A percentile compares a stretch with the other conserved stretches of the same genome.
Evolutionary conservation across 2,329 filamentous ascomycete genomes (phyloP).

Genomic region (Paraphoma chrysanthemicola): DNA sequence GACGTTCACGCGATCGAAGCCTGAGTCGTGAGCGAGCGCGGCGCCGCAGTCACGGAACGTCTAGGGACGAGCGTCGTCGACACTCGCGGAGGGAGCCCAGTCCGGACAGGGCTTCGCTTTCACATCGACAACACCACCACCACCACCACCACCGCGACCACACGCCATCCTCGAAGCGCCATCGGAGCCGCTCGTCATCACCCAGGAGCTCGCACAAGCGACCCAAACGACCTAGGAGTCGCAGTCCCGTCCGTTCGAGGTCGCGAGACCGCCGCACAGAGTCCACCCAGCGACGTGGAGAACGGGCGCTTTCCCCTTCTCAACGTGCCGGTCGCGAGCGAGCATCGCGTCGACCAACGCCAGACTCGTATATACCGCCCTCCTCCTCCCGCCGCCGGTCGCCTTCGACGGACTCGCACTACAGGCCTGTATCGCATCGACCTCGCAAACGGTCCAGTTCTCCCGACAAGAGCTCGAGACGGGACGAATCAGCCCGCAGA

Average conservation of each 20-base stretch:
- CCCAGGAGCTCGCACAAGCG: constrained; percentile 41
- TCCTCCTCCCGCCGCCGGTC: constrained; percentile 48
- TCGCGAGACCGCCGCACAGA: constrained; percentile 43
- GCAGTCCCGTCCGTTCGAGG: constrained; percentile 43
- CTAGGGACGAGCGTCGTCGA: constrained; percentile 45
- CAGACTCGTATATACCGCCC: constrained; percentile 44
- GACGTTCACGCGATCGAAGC: constrained; percentile 42
- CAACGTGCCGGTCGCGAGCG: constrained; percentile 41
- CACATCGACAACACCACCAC: constrained; percentile 43
- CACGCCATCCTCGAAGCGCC: constrained; percentile 48
- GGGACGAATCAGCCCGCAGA: constrained; percentile 35
- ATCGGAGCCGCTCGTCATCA: constrained; percentile 47
- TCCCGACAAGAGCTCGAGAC: constrained; percentile 37
- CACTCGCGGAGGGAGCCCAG: constrained; percentile 45
- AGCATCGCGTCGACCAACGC: constrained; percentile 41
- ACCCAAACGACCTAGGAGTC: constrained; percentile 43
- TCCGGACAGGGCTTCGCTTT: constrained; percentile 43
- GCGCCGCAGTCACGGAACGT: constrained; percentile 40
- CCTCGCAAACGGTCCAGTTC: constrained; percentile 41
- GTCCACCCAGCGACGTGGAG: constrained; percentile 33
- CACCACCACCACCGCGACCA: constrained; percentile 43
- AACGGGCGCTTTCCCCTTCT: constrained; percentile 42
- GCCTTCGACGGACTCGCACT: constrained; percentile 49
- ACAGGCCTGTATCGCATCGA: constrained; percentile 39
- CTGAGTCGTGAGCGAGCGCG: constrained; percentile 40